Base-by-base conservation (phyloP, 176 grass and related monocot genomes). In the Oryza brachyantha region DNA sequence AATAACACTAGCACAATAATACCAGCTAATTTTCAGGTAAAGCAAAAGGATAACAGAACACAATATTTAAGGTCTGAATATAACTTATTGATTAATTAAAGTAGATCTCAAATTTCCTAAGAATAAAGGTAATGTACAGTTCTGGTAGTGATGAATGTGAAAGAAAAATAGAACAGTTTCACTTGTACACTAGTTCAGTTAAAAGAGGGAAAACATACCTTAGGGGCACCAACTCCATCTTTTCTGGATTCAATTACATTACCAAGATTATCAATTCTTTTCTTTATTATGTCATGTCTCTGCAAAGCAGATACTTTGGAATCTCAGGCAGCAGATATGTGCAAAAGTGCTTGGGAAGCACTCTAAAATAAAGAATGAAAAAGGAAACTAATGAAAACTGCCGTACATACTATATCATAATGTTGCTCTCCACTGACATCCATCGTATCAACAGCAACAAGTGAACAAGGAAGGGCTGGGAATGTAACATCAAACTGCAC, bases 401-500 rank as follows among this genome's bases (percentile, higher is more conserved):
- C 25, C 11, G n/a, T 69, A 88, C 89, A 60, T 93, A 99, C 96
- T 77, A 99, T 95, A 82, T 99, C 96, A 93, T 99, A 91, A 83
- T 99, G 96, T 64, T 92, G 92, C 86, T 99, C 96, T 71, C 96
- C 96, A 81, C 96, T 99, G 52, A 99, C 93, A 89, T 99, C 96
- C 90, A 95, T 91, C 8, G 92, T 99, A 87, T 99, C 96, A 85
- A 99, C 88, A 84, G 92, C 88, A 75, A 99, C 81, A 78, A 99
- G 88, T 72, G 96, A 99, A 79, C 96, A 99, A 81, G 96, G 87
- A 89, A 99, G 73, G 64, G 90, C 77, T 2, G 92, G 92, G 74
- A 99, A 99, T 29, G 90, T 89, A 80, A 99, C 72, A 91, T 99
- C 96, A 82, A 99, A 99, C 96, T 98, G 96, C 92, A 92, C n/a